These are phyloP conservation scores for Aspergillus chevalieri DNA, from an alignment of 2,329 filamentous ascomycete genomes.

Conservation along the genomic window DNA sequence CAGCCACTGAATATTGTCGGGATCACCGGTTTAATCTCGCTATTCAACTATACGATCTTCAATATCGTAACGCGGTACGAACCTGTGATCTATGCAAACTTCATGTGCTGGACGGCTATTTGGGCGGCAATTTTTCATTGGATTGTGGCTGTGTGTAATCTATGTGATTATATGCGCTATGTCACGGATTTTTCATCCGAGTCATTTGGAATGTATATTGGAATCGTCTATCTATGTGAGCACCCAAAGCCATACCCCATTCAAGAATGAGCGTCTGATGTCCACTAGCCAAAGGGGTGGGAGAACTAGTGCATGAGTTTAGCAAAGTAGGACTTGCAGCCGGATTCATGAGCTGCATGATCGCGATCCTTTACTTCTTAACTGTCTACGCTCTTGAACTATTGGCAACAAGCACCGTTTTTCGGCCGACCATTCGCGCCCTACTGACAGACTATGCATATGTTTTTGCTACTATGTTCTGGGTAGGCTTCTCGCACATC, in stretches of 20 bases:
- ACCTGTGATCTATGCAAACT: constrained; percentile 46
- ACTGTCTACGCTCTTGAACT: constrained; percentile 46
- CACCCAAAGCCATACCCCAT: too few relatives aligned
- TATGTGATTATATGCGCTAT: constrained; percentile 54
- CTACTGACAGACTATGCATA: constrained; percentile 50
- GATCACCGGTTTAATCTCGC: constrained; percentile 49
- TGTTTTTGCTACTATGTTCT: constrained; percentile 59
- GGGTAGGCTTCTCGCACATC: constrained; percentile 77
- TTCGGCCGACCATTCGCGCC: constrained; percentile 40
- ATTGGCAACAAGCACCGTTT: constrained; percentile 46
- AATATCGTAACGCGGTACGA: constrained; percentile 50
- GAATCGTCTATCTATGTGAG: constrained; percentile 50
- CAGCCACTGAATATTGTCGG: constrained; percentile 55
- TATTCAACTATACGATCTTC: constrained; percentile 57
- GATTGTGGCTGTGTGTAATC: constrained; percentile 48
- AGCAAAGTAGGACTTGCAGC: constrained; percentile 33
- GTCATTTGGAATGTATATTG: constrained; percentile 51
- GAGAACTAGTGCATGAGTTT: constrained; percentile 51
- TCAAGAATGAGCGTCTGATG: too few relatives aligned
- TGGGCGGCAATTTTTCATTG: constrained; percentile 55
- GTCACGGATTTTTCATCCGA: constrained; percentile 53
- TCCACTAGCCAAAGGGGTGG: constrained; percentile 50
- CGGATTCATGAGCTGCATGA: constrained; percentile 46
- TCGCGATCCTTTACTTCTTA: constrained; percentile 49
- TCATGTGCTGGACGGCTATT: constrained; percentile 53